Evolutionary conservation across 2,329 filamentous ascomycete genomes (phyloP).

Genomic region (Niveomyces coronatus): DNA sequence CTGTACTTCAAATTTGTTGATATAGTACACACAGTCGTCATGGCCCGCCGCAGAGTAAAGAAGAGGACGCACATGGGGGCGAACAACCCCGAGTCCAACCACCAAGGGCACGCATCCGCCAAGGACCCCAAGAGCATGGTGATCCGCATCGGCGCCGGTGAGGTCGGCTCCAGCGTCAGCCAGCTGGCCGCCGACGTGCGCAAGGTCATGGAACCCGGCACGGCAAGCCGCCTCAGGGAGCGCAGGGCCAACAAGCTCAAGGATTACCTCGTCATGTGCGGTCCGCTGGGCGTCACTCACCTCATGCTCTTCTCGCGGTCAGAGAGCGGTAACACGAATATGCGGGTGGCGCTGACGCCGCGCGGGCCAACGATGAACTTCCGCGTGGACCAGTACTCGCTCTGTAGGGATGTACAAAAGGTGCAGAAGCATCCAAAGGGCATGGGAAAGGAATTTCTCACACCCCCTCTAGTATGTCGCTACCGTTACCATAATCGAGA

Average conservation of each 20-base stretch:
- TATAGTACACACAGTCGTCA: constrained; percentile 25
- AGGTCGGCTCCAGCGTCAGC: constrained; percentile 83
- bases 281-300: constrained; percentile 86
- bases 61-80: constrained; percentile 77
- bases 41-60: constrained; percentile 76
- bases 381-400: constrained; percentile 84
- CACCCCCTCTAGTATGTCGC: constrained; percentile 62
- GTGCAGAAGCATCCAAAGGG: constrained; percentile 74
- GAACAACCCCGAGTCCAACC: constrained; percentile 45
- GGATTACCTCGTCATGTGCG: constrained; percentile 93
- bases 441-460: constrained; percentile 75
- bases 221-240: constrained; percentile 81
- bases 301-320: constrained; percentile 88
- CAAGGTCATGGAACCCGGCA: constrained; percentile 91
- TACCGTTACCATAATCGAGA: no score
- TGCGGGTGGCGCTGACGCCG: constrained; percentile 79
- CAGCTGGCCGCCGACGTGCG: constrained; percentile 88
- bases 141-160: constrained; percentile 87
- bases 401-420: constrained; percentile 81
- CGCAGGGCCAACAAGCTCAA: constrained; percentile 76
- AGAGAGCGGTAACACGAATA: constrained; percentile 79
- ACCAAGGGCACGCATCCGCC: constrained; percentile 50
- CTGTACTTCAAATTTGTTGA: neutral
- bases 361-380: constrained; percentile 91
- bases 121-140: constrained; percentile 93